Percentiles rank a stretch among this genome's conserved stretches.
phyloP scores from a whole-genome alignment of 257 asterid species.

The Solanum pinnatisectum region DNA sequence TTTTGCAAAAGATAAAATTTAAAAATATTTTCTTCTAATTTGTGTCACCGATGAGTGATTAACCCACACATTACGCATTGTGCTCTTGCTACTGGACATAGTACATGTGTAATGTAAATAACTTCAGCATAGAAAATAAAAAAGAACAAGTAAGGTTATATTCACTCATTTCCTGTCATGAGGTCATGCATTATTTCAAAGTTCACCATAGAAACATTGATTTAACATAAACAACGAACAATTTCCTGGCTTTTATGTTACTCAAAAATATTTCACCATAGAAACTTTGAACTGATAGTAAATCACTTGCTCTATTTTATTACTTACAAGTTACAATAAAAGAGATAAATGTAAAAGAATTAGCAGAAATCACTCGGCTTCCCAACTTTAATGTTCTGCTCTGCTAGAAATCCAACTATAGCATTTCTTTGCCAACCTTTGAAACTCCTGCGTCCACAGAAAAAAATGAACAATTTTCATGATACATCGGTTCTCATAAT shows the following conservation, averaged over 20 bases:
- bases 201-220: not conserved
- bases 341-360: not conserved
- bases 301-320: not conserved
- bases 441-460: constrained; percentile 20
- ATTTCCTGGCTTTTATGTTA: not conserved
- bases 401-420: constrained; percentile 2
- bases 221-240: not conserved
- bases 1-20: too few species aligned
- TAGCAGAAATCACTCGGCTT: constrained; percentile 23
- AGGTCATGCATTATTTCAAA: not conserved
- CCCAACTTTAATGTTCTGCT: constrained; percentile 20
- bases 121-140: not conserved
- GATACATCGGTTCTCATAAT: not conserved
- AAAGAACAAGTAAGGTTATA: not conserved
- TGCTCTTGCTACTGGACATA: not conserved
- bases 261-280: not conserved
- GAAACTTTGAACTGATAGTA: not conserved
- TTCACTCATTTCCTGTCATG: not conserved
- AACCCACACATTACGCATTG: not conserved
- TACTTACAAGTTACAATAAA: not conserved
- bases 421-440: constrained; percentile 32
- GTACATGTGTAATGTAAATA: not conserved
- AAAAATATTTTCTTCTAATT: too few species aligned
- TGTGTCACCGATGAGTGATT: not conserved
- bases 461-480: not conserved